phyloP scores from a whole-genome alignment of 2,329 filamentous ascomycete species.

The Colletotrichum ledebouriae region DNA sequence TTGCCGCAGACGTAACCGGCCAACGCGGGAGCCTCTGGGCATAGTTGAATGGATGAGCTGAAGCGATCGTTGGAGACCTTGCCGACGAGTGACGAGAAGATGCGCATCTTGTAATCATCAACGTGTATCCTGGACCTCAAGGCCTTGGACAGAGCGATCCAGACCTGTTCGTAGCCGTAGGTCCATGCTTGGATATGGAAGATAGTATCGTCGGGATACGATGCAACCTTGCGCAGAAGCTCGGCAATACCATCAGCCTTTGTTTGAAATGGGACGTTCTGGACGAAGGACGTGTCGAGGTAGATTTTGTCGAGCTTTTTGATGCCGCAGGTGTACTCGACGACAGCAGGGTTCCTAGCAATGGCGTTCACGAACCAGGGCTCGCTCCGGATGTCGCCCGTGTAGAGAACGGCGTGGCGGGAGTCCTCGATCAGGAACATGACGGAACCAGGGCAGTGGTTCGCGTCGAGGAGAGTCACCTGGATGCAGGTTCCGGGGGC shows the following conservation, averaged over 20 bases:
- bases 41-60: slow-evolving; percentile 57
- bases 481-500: slow-evolving; percentile 76
- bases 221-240: slow-evolving; percentile 75
- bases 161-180: slow-evolving; percentile 91
- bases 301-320: slow-evolving; percentile 85
- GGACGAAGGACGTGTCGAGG: slow-evolving; percentile 84
- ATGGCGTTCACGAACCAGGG: slow-evolving; percentile 86
- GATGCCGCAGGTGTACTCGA: slow-evolving; percentile 78
- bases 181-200: slow-evolving; percentile 94
- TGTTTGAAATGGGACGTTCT: slow-evolving; percentile 63
- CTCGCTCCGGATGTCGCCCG: slow-evolving; percentile 89
- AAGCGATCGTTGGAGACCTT: slow-evolving; percentile 57
- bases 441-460: slow-evolving; percentile 90
- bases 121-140: slow-evolving; percentile 82
- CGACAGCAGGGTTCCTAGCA: slow-evolving; percentile 76
- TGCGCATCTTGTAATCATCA: slow-evolving; percentile 80
- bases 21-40: slow-evolving; percentile 75
- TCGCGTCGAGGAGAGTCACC: slow-evolving; percentile 90
- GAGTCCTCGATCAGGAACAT: slow-evolving; percentile 91
- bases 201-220: slow-evolving; percentile 79
- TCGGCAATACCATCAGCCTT: slow-evolving; percentile 84
- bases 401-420: slow-evolving; percentile 83
- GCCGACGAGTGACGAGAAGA: slow-evolving; percentile 76
- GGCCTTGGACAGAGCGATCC: slow-evolving; percentile 81
- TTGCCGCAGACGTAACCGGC: slow-evolving; percentile 84